These are phyloP conservation scores for Blastocystis sp. DNA, from an alignment of 352 stramenopile genomes.

Conservation along the genomic window DNA sequence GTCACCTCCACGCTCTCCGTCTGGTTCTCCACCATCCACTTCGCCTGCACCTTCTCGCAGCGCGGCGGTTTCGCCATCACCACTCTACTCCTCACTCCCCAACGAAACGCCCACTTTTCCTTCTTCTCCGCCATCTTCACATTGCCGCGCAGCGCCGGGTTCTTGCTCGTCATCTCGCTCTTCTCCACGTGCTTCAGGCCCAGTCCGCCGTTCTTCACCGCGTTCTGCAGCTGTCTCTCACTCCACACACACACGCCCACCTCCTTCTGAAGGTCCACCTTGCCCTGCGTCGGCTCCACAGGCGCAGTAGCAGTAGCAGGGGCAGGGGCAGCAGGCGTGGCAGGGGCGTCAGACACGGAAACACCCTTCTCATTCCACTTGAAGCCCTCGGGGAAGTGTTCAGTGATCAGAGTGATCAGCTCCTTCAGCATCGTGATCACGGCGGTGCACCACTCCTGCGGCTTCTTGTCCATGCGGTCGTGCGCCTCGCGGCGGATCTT, in stretches of 20 bases:
- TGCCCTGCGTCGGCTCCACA: too few species aligned
- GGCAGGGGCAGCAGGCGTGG: background rate
- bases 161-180: constrained; percentile 59
- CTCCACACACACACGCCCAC: background rate
- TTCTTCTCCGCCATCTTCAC: constrained; percentile 68
- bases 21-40: constrained; percentile 95
- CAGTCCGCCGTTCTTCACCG: constrained; percentile 7
- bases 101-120: background rate
- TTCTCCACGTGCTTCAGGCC: constrained; percentile 53
- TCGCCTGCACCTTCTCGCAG: constrained; percentile 84
- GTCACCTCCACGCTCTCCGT: constrained; percentile 75
- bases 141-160: constrained; percentile 43
- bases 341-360: background rate
- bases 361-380: constrained; percentile 8
- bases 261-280: background rate
- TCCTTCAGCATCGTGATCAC: constrained; percentile 41
- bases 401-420: background rate
- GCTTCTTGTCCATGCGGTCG: constrained; percentile 27
- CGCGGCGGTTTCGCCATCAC: constrained; percentile 27
- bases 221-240: background rate
- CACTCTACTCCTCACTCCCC: background rate
- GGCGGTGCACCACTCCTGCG: constrained; percentile 13
- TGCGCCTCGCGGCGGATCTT: constrained; percentile 37
- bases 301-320: background rate
- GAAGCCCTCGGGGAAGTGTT: constrained; percentile 18